phyloP scores from a whole-genome alignment of 2,329 filamentous ascomycete species.

The Colletotrichum lindemuthianum region DNA sequence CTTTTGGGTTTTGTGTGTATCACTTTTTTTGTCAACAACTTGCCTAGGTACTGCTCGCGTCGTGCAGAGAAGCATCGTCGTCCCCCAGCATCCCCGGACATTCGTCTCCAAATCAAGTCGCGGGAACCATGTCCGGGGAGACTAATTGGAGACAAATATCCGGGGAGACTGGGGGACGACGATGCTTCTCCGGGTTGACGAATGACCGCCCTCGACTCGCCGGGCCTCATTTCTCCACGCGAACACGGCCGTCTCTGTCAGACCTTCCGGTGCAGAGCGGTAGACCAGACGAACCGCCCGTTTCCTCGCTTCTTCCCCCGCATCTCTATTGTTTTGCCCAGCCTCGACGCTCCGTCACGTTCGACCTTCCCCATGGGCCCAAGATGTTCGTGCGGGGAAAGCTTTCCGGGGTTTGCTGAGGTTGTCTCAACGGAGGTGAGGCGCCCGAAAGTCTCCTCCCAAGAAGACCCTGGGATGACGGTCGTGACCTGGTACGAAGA shows the following conservation, averaged over 20 bases:
- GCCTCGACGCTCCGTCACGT: not conserved
- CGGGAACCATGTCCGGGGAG: too few species aligned
- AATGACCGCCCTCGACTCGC: not conserved
- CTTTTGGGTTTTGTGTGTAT: too few species aligned
- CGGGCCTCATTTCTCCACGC: slow-evolving; percentile 24
- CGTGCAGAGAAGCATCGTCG: slow-evolving; percentile 14
- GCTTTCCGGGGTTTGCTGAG: not conserved
- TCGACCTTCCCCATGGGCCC: slow-evolving; percentile 1
- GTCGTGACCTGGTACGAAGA: too few species aligned
- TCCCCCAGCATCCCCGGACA: slow-evolving; percentile 1
- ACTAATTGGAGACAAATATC: too few species aligned
- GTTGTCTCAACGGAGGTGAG: slow-evolving; percentile 20
- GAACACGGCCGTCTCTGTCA: slow-evolving; percentile 13
- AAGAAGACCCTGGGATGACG: not conserved
- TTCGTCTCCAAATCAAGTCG: slow-evolving; percentile 10
- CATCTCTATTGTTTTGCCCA: slow-evolving; percentile 6
- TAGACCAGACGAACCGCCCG: slow-evolving; percentile 10
- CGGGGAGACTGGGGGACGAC: too few species aligned
- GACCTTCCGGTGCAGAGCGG: not conserved
- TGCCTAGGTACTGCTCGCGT: not conserved
- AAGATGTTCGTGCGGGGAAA: slow-evolving; percentile 17
- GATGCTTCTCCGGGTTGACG: too few species aligned
- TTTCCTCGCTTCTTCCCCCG: slow-evolving; percentile 6
- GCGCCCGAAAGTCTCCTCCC: slow-evolving; percentile 9
- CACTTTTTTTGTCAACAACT: too few species aligned